Conservation (phyloP, 1,284 basidiomycete species). For the Papiliotrema nemorosa region DNA sequence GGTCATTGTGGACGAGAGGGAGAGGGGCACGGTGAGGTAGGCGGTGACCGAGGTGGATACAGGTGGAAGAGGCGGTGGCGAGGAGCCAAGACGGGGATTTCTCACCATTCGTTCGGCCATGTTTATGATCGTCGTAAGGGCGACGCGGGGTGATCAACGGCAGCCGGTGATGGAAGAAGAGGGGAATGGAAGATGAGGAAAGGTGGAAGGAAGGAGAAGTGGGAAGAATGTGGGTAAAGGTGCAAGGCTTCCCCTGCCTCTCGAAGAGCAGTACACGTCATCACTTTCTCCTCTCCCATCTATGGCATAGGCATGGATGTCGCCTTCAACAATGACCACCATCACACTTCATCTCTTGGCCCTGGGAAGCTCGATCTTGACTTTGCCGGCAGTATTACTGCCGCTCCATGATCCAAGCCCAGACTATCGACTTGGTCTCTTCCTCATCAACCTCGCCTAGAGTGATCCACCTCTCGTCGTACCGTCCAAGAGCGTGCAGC, state of each 20-base stretch:
- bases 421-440: neutral
- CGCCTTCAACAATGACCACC: no score
- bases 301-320: no score
- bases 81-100: no score
- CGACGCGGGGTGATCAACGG: neutral
- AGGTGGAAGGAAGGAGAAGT: neutral
- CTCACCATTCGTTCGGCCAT: neutral
- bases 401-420: neutral
- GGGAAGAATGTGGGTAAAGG: neutral
- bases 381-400: neutral
- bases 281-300: no score
- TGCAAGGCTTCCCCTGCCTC: neutral
- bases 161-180: neutral
- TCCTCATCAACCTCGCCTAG: neutral
- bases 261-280: neutral
- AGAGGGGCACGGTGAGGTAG: no score
- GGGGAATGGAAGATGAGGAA: neutral
- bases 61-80: no score
- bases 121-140: neutral
- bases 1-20: no score
- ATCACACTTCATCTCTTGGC: no score
- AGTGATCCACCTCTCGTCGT: conserved; percentile 11
- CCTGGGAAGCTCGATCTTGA: no score
- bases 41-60: no score
- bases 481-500: conserved; percentile 8